Evolutionary conservation across 371 early-diverging fungal genomes (phyloP).

Genomic region (Nematocida major): DNA sequence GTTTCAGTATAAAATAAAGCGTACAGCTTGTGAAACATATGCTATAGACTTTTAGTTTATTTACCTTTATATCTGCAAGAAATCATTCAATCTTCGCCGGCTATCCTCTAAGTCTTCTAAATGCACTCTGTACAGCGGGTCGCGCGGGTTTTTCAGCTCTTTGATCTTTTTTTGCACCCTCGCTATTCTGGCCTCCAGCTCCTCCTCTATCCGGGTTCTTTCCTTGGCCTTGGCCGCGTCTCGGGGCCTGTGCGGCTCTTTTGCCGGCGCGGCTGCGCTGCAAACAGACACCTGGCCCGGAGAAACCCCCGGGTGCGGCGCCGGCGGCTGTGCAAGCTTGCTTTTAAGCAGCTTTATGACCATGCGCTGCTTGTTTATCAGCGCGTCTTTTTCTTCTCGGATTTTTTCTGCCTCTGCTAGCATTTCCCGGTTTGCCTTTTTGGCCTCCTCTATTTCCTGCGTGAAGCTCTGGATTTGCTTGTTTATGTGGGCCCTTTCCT

Average conservation of each 20-base stretch:
- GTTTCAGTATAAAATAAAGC: too few species aligned
- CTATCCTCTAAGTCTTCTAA: conserved; percentile 39
- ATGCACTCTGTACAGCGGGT: background rate
- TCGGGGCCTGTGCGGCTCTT: background rate
- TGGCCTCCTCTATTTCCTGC: conserved; percentile 12
- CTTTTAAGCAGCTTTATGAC: conserved; percentile 35
- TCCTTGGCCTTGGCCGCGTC: background rate
- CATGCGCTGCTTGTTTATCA: conserved; percentile 41
- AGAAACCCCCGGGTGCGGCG: background rate
- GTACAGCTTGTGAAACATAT: too few species aligned
- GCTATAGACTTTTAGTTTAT: too few species aligned
- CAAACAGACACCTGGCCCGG: background rate
- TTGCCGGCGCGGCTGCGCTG: background rate
- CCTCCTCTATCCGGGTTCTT: background rate
- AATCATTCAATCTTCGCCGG: conserved; percentile 25
- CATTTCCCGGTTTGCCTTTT: background rate
- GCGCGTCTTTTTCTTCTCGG: conserved; percentile 31
- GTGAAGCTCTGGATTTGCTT: too few species aligned
- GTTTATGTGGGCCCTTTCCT: too few species aligned
- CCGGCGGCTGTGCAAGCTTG: background rate
- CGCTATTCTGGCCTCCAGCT: conserved; percentile 15
- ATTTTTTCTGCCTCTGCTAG: conserved; percentile 11
- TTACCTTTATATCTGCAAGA: conserved; percentile 11
- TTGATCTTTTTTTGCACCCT: background rate
- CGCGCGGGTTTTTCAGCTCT: background rate